Base-by-base conservation (phyloP, 177 flowering plant species). In the Vitis hybrid region DNA sequence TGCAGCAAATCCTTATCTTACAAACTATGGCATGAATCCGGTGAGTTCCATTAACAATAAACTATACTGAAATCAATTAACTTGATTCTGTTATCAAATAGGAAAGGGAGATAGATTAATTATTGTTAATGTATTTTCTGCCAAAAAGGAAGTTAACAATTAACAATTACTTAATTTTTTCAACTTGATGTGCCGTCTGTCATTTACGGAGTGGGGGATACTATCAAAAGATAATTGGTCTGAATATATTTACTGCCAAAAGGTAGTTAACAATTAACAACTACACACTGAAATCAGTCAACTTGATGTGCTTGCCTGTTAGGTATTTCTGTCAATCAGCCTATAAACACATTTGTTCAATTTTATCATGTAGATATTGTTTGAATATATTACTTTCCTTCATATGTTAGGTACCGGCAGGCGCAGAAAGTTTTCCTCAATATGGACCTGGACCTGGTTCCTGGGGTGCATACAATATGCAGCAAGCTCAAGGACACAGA, bases 381-480 rank as follows among this genome's bases (percentile, higher is more conserved):
- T 38, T 31, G 49, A 56, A 62, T 59, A 8, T 14, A 4, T 59
- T 13, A 22, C 17, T 22, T 11, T 58, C 55, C 70, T 18, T 17
- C 58, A 17, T 54, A 51, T 76, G 75, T 71, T 83, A 92, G 94
- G 84, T 64, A n/a, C 94, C 84, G 68, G 75, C 84, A 81, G 88
- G 82, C 71, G 80, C 80, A 24, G 95, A 91, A 80, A 85, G 79
- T 69, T 88, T 49, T 76, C 79, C 89, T 58, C 93, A 78, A n/a
- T 89, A 89, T 84, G 94, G 90, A 75, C 79, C 83, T 67, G 91
- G 82, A 57, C 84, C 92, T 67, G 92, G 82, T 80, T 68, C 89
- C 19, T 94, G 98, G 98, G 87, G 86, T 66, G 78, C 87, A 62
- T 91, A 94, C 80, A 93, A 89, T 65, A 78, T 85, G 84, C 98